Evolutionary conservation across 2,329 filamentous ascomycete genomes (phyloP).

Genomic region (Fusarium incarnatum): DNA sequence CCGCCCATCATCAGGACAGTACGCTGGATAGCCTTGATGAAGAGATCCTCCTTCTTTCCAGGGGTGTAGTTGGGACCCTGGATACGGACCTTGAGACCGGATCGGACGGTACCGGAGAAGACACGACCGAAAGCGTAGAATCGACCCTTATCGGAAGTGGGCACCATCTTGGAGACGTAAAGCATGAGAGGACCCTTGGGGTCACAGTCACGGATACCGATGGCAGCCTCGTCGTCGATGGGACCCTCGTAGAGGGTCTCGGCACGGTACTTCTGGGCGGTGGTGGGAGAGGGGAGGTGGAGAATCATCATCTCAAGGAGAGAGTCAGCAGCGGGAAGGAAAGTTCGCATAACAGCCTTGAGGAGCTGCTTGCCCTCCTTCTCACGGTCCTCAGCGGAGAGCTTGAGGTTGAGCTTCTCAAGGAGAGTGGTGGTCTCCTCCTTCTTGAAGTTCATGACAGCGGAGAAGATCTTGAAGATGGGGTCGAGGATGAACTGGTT

Average conservation of each 20-base stretch:
- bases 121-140: slow-evolving; percentile 99
- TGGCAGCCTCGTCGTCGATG: slow-evolving; percentile 87
- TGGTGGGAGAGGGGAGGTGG: slow-evolving; percentile 95
- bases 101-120: slow-evolving; percentile 97
- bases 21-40: slow-evolving; percentile 99
- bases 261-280: slow-evolving; percentile 96
- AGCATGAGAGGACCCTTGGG: slow-evolving; percentile 98
- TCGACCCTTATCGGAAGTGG: slow-evolving; percentile 98
- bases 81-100: slow-evolving; percentile 99
- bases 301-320: slow-evolving; percentile 99
- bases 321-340: slow-evolving; percentile 97
- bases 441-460: slow-evolving; percentile 99
- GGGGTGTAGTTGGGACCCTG: slow-evolving; percentile 99
- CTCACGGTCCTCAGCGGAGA: slow-evolving; percentile 84
- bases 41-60: slow-evolving; percentile 98
- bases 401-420: slow-evolving; percentile 96
- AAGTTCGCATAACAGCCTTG: slow-evolving; percentile 98
- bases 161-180: slow-evolving; percentile 99
- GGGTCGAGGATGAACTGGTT: slow-evolving; percentile 99
- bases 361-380: slow-evolving; percentile 98
- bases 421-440: slow-evolving; percentile 87
- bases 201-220: slow-evolving; percentile 98
- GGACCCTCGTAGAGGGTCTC: slow-evolving; percentile 99
- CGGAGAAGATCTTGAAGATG: slow-evolving; percentile 98
- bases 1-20: slow-evolving; percentile 99